phyloP scores from a whole-genome alignment of 2,329 filamentous ascomycete genomes.

The Magnaporthiopsis incrustans region DNA sequence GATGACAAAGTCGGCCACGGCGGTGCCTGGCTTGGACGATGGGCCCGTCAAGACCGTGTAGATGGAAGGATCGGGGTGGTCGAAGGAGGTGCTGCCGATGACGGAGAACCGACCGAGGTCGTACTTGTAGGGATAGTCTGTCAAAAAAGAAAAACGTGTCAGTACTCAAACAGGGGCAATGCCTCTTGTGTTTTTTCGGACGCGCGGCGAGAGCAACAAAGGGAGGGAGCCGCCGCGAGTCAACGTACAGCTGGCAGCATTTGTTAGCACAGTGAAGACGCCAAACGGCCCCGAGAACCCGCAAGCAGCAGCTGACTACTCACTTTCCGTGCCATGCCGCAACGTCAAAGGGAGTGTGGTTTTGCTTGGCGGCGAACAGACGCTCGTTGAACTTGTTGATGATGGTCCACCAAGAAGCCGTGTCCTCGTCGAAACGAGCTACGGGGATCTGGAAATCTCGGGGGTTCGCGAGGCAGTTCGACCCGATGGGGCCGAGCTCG shows the following conservation, averaged over 20 bases:
- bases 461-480: conserved; percentile 65
- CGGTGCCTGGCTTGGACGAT: conserved; percentile 52
- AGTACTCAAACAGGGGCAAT: too few relatives aligned
- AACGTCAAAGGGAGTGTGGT: conserved; percentile 69
- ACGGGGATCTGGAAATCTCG: conserved; percentile 69
- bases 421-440: conserved; percentile 58
- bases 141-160: conserved; percentile 19
- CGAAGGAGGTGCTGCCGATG: conserved; percentile 64
- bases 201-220: too few relatives aligned
- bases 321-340: conserved; percentile 64
- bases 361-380: conserved; percentile 57
- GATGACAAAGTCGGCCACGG: conserved; percentile 63
- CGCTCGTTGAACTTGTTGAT: conserved; percentile 59
- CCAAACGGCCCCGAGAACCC: too few relatives aligned
- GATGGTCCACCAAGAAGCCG: conserved; percentile 35
- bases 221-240: too few relatives aligned
- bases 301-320: too few relatives aligned
- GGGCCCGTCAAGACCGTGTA: conserved; percentile 64
- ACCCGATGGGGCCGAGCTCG: conserved; percentile 65
- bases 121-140: conserved; percentile 76
- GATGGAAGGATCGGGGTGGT: conserved; percentile 73
- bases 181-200: too few relatives aligned
- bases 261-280: too few relatives aligned
- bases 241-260: too few relatives aligned
- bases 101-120: conserved; percentile 70